Base-by-base conservation (phyloP, 2,329 filamentous ascomycete genomes). In the Fusarium paranaense region DNA sequence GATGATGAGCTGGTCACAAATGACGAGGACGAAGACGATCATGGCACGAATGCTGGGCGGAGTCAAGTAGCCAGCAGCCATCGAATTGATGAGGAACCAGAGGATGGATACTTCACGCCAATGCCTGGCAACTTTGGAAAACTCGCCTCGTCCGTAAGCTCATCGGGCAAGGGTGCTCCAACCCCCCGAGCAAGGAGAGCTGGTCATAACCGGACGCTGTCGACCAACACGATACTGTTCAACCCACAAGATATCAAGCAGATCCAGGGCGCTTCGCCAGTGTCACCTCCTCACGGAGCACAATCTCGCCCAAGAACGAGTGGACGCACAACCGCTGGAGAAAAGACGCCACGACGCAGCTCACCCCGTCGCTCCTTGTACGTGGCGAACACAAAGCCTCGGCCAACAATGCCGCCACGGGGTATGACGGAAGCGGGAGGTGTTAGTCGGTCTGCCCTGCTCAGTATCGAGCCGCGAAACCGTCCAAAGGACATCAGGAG, bases 1-100 rank as follows among this genome's bases (percentile, higher is more conserved):
- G 95, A 98, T 78, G 95, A 98, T 77, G 95, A 98, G 81, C 86
- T 95, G n/a, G 89, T 94, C 14, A 95, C 93, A 5, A 94, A 95
- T 65, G 93, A 95, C 65, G 93, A 95, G 66, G 90, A 91, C 35
- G 89, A 92, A 47, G 89, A 90, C 64, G 87, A 90, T 59, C 85
- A 87, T 18, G 82, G 79, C 16, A 85, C 85, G 74, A 84, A 88
- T 74, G 80, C 79, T n/a, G 80, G 78, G 20, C 80, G 83, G 66
- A 81, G 80, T 61, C 74, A 76, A 45, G 74, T 74, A 64, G 78
- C 75, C n/a, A 74, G 76, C 18, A 77, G 74, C 30, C 71, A 71
- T 66, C 77, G 70, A 18, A 76, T 80, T 25, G 81, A 81, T 13
- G 81, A 80, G 35, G 82, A 81, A 32, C 77, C 81, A 20, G 83